Percentiles rank a stretch among this genome's conserved stretches.
Conservation (phyloP, 148 eudicot genomes). For the Pharnaceum exiguum region DNA sequence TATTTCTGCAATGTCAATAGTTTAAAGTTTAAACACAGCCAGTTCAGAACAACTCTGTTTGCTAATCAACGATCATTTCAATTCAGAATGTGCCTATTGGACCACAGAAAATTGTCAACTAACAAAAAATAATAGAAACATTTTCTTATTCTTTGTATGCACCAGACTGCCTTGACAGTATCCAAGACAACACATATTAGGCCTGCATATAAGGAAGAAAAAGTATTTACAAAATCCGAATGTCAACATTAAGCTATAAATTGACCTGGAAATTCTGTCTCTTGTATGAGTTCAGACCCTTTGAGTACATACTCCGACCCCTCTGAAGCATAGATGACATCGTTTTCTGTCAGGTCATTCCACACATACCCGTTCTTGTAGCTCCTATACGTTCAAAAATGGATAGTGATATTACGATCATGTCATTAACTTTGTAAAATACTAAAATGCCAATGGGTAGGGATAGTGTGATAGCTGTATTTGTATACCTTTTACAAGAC, state of each 20-base stretch:
- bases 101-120: no score
- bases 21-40: no score
- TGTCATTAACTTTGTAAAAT: no score
- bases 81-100: no score
- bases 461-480: no score
- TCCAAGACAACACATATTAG: neutral
- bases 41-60: no score
- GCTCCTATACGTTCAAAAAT: slow-evolving; percentile 40
- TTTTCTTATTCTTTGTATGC: neutral
- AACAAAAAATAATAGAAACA: neutral
- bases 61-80: no score
- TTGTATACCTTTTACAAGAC: slow-evolving; percentile 96
- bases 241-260: neutral
- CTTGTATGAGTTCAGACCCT: slow-evolving; percentile 63
- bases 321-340: slow-evolving; percentile 58
- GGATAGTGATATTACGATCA: no score
- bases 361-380: slow-evolving; percentile 92
- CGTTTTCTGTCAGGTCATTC: slow-evolving; percentile 86
- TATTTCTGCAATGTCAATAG: slow-evolving; percentile 23
- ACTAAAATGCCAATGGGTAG: no score
- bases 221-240: neutral
- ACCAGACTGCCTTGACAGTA: neutral
- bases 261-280: slow-evolving; percentile 36
- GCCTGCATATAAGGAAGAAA: neutral
- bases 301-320: slow-evolving; percentile 87